Evolutionary conservation across 805 yeast species (phyloP).

Genomic region (Ogataea allantospora): DNA sequence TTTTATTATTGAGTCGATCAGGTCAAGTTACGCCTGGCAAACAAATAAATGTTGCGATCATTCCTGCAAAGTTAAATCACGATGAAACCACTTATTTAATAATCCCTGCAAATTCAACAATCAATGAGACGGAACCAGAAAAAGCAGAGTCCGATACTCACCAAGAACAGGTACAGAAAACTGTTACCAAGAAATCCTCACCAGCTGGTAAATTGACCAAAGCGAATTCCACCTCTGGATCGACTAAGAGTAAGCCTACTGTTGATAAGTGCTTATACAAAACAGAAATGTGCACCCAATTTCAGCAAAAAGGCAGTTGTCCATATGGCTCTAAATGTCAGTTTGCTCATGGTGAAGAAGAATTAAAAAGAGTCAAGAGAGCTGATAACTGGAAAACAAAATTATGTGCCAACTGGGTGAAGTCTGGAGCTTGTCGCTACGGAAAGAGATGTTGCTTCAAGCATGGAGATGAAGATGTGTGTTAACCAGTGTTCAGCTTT

Average conservation of each 20-base stretch:
- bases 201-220: background rate
- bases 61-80: slow-evolving; percentile 5
- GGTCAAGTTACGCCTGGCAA: slow-evolving; percentile 4
- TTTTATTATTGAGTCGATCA: slow-evolving; percentile 27
- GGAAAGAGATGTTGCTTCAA: slow-evolving; percentile 91
- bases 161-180: background rate
- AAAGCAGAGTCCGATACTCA: background rate
- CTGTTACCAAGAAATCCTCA: background rate
- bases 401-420: slow-evolving; percentile 86
- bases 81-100: slow-evolving; percentile 7
- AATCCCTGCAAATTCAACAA: slow-evolving; percentile 1
- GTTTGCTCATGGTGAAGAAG: slow-evolving; percentile 86
- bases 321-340: slow-evolving; percentile 92
- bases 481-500: background rate
- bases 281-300: slow-evolving; percentile 86
- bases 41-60: slow-evolving; percentile 5
- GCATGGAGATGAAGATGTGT: slow-evolving; percentile 56
- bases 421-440: slow-evolving; percentile 79
- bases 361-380: slow-evolving; percentile 68
- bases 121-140: slow-evolving; percentile 1
- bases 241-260: slow-evolving; percentile 16
- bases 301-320: slow-evolving; percentile 65
- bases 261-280: slow-evolving; percentile 67
- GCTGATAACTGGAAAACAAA: slow-evolving; percentile 88
- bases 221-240: slow-evolving; percentile 1